Percentiles rank a stretch among this genome's conserved stretches.
Conservation (phyloP, 495 filamentous ascomycete species). For the Daldinia bambusicola region DNA sequence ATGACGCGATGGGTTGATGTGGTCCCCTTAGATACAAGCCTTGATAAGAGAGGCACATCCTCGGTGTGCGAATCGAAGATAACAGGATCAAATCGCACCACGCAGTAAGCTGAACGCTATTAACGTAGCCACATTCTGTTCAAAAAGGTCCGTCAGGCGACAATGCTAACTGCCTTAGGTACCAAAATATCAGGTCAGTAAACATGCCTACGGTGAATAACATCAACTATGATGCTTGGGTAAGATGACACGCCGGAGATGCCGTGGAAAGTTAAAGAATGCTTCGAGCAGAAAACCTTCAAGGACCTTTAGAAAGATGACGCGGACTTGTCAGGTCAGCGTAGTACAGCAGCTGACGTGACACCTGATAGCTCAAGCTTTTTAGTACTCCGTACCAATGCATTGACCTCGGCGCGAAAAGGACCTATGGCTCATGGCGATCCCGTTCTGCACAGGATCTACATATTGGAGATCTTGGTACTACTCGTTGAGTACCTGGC, state of each 20-base stretch:
- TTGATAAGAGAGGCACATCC: not conserved
- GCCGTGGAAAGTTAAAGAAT: conserved; percentile 8
- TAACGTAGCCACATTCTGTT: not conserved
- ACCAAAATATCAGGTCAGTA: not conserved
- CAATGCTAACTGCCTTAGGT: not conserved
- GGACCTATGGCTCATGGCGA: not conserved
- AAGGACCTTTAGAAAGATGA: conserved; percentile 21
- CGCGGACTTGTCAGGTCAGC: conserved; percentile 23
- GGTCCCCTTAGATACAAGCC: too few relatives aligned
- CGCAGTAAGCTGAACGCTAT: not conserved
- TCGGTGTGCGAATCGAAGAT: conserved; percentile 11
- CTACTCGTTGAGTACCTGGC: not conserved
- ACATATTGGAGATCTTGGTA: not conserved
- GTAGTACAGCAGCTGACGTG: conserved; percentile 25
- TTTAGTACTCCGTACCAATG: conserved; percentile 15
- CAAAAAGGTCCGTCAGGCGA: not conserved
- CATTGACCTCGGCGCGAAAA: not conserved
- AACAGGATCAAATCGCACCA: conserved; percentile 2
- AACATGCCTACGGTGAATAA: not conserved
- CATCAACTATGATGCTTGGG: conserved; percentile 13
- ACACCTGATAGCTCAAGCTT: conserved; percentile 27
- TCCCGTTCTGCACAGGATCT: conserved; percentile 9
- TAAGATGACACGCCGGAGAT: conserved; percentile 12
- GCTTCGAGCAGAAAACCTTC: conserved; percentile 10
- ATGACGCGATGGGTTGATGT: too few relatives aligned